These are phyloP conservation scores for Penicillium daleae DNA, from an alignment of 495 filamentous ascomycete genomes.

Conservation along the genomic window DNA sequence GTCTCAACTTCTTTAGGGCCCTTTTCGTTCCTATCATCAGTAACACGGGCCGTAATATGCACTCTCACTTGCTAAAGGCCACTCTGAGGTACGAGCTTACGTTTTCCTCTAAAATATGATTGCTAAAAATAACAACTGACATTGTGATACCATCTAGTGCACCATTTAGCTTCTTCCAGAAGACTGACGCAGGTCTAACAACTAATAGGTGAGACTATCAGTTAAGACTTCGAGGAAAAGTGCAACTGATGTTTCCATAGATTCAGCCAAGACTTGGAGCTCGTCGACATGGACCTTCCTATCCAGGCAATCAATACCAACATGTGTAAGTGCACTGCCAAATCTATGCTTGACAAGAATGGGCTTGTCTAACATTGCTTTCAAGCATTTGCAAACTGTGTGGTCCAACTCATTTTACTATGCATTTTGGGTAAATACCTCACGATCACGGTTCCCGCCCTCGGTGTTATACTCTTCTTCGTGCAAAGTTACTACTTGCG, in stretches of 20 bases:
- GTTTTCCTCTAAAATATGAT: background rate
- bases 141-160: slow-evolving; percentile 32
- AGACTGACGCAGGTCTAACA: slow-evolving; percentile 20
- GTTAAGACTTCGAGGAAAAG: background rate
- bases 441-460: slow-evolving; percentile 6
- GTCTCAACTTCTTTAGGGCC: slow-evolving; percentile 11
- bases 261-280: slow-evolving; percentile 19
- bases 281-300: slow-evolving; percentile 17
- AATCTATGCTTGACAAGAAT: background rate
- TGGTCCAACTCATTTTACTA: slow-evolving; percentile 1
- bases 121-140: background rate
- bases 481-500: slow-evolving; percentile 26
- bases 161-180: slow-evolving; percentile 38
- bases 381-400: slow-evolving; percentile 7
- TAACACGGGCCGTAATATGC: slow-evolving; percentile 38
- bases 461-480: slow-evolving; percentile 4
- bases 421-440: slow-evolving; percentile 17
- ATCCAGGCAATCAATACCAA: background rate
- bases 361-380: background rate
- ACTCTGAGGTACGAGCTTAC: background rate
- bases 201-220: slow-evolving; percentile 15
- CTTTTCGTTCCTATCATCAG: slow-evolving; percentile 24
- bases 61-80: slow-evolving; percentile 33
- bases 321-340: background rate
- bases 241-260: background rate